Evolutionary conservation across 805 yeast genomes (phyloP), one percentile per base, ranked within the genome.

Genomic region (Metschnikowia continentalis): DNA sequence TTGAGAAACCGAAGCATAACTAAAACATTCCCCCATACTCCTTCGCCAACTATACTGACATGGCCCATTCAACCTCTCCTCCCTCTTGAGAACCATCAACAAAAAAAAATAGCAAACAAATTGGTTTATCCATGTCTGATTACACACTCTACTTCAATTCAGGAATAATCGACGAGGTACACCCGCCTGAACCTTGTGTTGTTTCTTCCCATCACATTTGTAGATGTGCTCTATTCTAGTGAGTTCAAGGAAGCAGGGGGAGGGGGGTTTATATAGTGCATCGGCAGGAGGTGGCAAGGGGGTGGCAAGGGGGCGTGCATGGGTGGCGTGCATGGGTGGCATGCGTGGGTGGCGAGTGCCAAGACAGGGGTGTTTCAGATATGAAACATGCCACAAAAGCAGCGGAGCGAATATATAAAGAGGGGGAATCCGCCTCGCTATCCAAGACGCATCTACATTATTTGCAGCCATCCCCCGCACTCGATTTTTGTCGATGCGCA

Each of bases 141-240:
- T n/a, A n/a, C n/a, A n/a, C n/a, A n/a, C n/a, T n/a, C n/a, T n/a
- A n/a, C n/a, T n/a, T n/a, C n/a, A n/a, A n/a, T n/a, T n/a, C n/a
- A n/a, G n/a, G n/a, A n/a, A n/a, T n/a, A n/a, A n/a, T n/a, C n/a
- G n/a, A n/a, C n/a, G n/a, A n/a, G 77, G 55, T 83, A 78, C 57
- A 79, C 80, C 0, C 62, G 61, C 11, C 68, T 81, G 46, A 64
- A 73, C 30, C 46, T 75, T 10, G 72, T 78, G 1, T 60, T 81
- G 6, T 82, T 73, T 58, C 67, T 79, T 14, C 88, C 90, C 0
- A 69, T 74, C 17, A 75, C 82, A 0, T 79, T 80, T 67, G 79
- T 86, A 2, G 92, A 91, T 5, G 90, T 83, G 0, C 56, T 86
- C 2, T 86, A 75, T 62, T 74, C 74, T 49, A 82, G 87, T 13